Evolutionary conservation across 345 rosid genomes (phyloP).

Genomic region (Brassica cretica): DNA sequence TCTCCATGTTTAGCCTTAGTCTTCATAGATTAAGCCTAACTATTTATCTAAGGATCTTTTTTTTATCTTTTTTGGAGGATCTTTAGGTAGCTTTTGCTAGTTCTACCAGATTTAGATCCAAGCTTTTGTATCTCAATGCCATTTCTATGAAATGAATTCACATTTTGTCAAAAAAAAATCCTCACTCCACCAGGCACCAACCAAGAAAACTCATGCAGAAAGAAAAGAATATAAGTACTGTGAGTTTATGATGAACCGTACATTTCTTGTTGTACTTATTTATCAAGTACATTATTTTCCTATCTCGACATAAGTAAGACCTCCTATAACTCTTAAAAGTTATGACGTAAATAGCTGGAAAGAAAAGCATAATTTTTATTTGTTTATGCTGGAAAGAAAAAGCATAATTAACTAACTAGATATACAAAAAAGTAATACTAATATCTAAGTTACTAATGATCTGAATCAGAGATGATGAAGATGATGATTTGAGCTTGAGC

Average conservation of each 20-base stretch:
- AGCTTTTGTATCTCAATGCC: too few species aligned
- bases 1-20: too few species aligned
- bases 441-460: not conserved
- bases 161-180: too few species aligned
- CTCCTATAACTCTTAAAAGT: not conserved
- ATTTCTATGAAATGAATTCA: too few species aligned
- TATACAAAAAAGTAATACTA: not conserved
- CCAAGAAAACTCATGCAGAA: not conserved
- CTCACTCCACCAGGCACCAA: constrained; percentile 4
- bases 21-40: too few species aligned
- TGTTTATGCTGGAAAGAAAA: not conserved
- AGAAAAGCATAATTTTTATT: not conserved
- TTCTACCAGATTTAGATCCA: too few species aligned
- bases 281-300: not conserved
- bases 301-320: not conserved
- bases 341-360: not conserved
- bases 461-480: too few species aligned
- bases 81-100: too few species aligned
- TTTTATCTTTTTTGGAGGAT: too few species aligned
- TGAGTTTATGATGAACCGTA: not conserved
- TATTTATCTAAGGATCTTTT: too few species aligned
- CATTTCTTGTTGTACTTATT: not conserved
- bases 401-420: not conserved
- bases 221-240: not conserved
- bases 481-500: too few species aligned